Evolutionary conservation across 176 grass and related monocot species (phyloP).

Genomic region (Aegilops sharonensis): DNA sequence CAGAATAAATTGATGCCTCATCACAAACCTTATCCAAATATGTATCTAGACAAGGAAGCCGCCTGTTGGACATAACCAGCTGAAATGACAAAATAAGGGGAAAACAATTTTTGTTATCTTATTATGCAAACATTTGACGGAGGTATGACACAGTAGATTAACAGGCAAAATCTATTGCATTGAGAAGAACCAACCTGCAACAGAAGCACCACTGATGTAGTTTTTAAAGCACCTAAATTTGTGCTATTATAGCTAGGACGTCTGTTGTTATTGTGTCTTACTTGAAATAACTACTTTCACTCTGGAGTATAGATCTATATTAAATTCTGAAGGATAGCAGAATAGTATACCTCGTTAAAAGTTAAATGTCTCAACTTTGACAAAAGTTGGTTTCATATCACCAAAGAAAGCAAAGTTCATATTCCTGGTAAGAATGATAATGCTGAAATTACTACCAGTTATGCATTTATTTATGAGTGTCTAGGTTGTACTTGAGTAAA

Average conservation of each 20-base stretch:
- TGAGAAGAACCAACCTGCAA: neutral
- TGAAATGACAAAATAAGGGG: conserved; percentile 45
- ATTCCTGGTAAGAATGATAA: too few relatives aligned
- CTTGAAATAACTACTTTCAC: neutral
- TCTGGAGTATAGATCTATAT: neutral
- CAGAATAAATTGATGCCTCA: neutral
- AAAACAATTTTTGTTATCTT: neutral
- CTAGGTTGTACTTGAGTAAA: too few relatives aligned
- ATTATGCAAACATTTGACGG: neutral
- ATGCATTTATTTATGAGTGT: too few relatives aligned
- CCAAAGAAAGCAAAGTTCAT: too few relatives aligned
- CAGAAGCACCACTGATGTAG: neutral
- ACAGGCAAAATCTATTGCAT: conserved; percentile 3
- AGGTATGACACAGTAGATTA: neutral
- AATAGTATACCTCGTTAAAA: neutral
- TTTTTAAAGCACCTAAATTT: conserved; percentile 10
- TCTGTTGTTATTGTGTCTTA: neutral
- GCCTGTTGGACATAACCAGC: conserved; percentile 76
- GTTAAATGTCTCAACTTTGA: neutral
- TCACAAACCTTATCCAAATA: conserved; percentile 81
- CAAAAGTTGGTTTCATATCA: neutral
- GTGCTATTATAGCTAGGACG: neutral
- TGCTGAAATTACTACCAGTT: too few relatives aligned
- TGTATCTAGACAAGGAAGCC: conserved; percentile 67
- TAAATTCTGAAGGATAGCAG: neutral